phyloP scores from a whole-genome alignment of 2,329 filamentous ascomycete species.

The Zopfia rhizophila region DNA sequence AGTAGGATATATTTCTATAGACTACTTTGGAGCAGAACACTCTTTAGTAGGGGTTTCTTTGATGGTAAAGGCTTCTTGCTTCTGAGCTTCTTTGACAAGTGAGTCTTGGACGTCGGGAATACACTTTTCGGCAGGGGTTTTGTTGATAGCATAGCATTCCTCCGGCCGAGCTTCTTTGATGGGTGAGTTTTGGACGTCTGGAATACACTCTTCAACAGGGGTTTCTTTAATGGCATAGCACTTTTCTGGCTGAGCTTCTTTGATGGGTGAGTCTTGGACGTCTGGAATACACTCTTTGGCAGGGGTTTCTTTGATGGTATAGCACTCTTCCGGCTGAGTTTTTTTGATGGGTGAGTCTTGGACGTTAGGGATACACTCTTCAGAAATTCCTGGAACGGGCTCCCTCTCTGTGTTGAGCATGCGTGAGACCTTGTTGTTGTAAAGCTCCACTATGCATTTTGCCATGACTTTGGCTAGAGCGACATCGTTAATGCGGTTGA shows the following conservation, averaged over 20 bases:
- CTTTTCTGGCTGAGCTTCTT: slow-evolving; percentile 2
- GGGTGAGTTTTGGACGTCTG: slow-evolving; percentile 7
- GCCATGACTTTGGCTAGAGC: slow-evolving; percentile 16
- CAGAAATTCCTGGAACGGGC: background rate
- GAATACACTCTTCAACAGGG: slow-evolving; percentile 8
- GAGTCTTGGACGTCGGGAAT: slow-evolving; percentile 6
- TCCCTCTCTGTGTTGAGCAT: slow-evolving; percentile 13
- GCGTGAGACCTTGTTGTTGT: slow-evolving; percentile 16
- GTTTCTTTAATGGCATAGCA: slow-evolving; percentile 7
- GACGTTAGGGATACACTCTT: slow-evolving; percentile 7
- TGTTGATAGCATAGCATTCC: background rate
- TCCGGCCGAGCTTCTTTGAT: slow-evolving; percentile 3
- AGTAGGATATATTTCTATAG: too few species aligned
- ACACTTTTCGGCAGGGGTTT: slow-evolving; percentile 1
- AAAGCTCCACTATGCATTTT: slow-evolving; percentile 19
- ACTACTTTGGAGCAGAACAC: background rate
- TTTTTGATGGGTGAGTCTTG: slow-evolving; percentile 8
- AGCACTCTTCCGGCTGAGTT: slow-evolving; percentile 1
- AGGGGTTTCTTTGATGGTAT: slow-evolving; percentile 9
- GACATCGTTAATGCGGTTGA: slow-evolving; percentile 20
- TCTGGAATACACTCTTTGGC: background rate
- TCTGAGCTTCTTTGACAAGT: slow-evolving; percentile 1
- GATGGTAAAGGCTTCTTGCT: background rate
- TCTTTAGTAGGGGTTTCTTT: slow-evolving; percentile 1
- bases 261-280: slow-evolving; percentile 8